phyloP scores from a whole-genome alignment of 2,329 filamentous ascomycete species.

The Trichoderma afroharzianum region DNA sequence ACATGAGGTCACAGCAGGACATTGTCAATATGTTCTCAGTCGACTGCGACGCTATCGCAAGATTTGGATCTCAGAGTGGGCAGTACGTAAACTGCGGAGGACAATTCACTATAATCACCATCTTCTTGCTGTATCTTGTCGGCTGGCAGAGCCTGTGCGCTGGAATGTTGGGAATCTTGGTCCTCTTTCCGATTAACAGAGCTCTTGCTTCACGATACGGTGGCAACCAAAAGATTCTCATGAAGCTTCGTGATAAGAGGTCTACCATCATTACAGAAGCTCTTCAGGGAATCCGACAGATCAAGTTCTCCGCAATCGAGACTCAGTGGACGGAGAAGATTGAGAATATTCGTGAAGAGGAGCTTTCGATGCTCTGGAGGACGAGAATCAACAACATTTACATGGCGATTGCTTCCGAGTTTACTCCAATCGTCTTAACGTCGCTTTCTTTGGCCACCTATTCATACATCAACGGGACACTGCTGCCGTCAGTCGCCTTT shows the following conservation, averaged over 20 bases:
- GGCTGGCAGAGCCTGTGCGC: conserved; percentile 14
- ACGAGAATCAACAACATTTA: conserved; percentile 11
- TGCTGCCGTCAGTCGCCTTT: conserved; percentile 16
- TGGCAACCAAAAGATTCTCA: not conserved
- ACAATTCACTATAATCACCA: not conserved
- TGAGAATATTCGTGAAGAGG: not conserved
- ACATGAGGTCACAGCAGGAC: not conserved
- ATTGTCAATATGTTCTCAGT: conserved; percentile 14
- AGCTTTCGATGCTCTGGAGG: conserved; percentile 4
- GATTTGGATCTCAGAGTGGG: conserved; percentile 2
- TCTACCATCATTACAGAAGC: not conserved
- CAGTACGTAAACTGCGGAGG: conserved; percentile 9
- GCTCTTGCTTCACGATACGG: conserved; percentile 5
- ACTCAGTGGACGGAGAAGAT: conserved; percentile 12
- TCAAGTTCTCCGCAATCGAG: conserved; percentile 19
- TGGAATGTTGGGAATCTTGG: not conserved
- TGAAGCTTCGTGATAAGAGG: conserved; percentile 9
- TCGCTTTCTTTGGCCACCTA: conserved; percentile 8
- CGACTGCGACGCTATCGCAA: conserved; percentile 9
- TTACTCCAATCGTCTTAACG: conserved; percentile 1
- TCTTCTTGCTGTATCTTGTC: not conserved
- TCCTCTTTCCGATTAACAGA: not conserved
- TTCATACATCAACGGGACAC: conserved; percentile 9
- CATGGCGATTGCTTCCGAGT: conserved; percentile 8
- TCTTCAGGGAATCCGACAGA: conserved; percentile 15